Evolutionary conservation across 2,329 filamentous ascomycete genomes (phyloP), one percentile per base, ranked within the genome.

Genomic region (Lasiodiplodia hormozganensis): DNA sequence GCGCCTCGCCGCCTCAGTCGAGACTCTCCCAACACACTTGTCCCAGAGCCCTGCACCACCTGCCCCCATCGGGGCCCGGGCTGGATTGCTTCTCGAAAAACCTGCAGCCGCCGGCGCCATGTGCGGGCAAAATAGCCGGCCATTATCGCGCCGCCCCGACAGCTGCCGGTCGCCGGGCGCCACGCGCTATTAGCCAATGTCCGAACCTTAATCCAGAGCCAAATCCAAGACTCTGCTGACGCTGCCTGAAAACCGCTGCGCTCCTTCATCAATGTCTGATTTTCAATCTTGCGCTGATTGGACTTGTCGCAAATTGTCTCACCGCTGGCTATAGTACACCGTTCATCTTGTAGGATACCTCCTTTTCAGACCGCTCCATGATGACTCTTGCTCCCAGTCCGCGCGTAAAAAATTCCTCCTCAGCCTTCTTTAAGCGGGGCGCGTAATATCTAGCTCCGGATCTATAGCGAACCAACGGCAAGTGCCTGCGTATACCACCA

Each of bases 161-260:
- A n/a, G n/a, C 47, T 51, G 47, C 60, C 47, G 47, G 43, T 10
- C 36, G 8, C 43, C 60, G 60, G 60, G 11, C 28, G 43, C 28
- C 52, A 31, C 52, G 51, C 25, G 40, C 57, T 36, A 62, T 62
- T 40, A 62, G 58, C 58, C 58, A 62, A 62, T 62, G 58, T 49
- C 58, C 58, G 58, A 62, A 62, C 58, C 58, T 62, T 62, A 62
- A 31, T 62, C 34, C 58, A 62, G 58, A 49, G 58, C 40, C 58
- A 62, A 60, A 64, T 28, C 53, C 53, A 34, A n/a, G 53, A 56
- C 25, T 34, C 28, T 28, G 18, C 11, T 28, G 51, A 21, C 51
- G 51, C 49, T 6, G 23, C 11, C 49, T 25, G 51, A 34, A 34
- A 34, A 43, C 1, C n/a, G 36, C 16, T 12, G 34, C 34, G 18